Evolutionary conservation across 805 yeast genomes (phyloP).

Genomic region (Ogataea parapolymorpha): DNA sequence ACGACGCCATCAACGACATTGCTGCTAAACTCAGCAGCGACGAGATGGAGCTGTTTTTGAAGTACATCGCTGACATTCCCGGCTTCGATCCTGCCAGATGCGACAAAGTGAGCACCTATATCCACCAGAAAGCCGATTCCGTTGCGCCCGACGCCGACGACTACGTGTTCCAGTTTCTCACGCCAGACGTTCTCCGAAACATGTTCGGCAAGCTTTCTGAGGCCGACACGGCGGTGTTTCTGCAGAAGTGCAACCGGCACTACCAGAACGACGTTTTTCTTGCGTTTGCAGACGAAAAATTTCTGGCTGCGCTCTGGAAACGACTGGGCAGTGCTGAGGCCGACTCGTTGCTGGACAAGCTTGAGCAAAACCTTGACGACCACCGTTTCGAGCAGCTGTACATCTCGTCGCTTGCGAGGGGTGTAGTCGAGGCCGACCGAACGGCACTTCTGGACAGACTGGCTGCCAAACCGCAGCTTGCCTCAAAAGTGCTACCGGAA

Average conservation of each 20-base stretch:
- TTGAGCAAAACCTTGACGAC: slow-evolving; percentile 20
- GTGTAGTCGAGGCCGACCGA: slow-evolving; percentile 1
- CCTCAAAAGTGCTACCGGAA: slow-evolving; percentile 7
- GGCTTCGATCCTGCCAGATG: slow-evolving; percentile 23
- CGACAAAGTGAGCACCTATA: slow-evolving; percentile 18
- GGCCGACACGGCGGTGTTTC: slow-evolving; percentile 17
- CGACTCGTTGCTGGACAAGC: slow-evolving; percentile 15
- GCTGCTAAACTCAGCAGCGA: slow-evolving; percentile 29
- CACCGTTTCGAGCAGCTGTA: slow-evolving; percentile 14
- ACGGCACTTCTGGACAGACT: slow-evolving; percentile 4
- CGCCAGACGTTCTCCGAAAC: slow-evolving; percentile 32
- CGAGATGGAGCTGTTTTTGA: slow-evolving; percentile 11
- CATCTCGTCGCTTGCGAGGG: slow-evolving; percentile 9
- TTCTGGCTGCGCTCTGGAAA: slow-evolving; percentile 18
- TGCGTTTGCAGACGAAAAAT: slow-evolving; percentile 16
- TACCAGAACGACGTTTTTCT: slow-evolving; percentile 21
- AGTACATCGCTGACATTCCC: slow-evolving; percentile 11
- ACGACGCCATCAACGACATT: slow-evolving; percentile 35
- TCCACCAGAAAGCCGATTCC: slow-evolving; percentile 18
- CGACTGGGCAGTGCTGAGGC: neutral
- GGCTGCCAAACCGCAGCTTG: slow-evolving; percentile 1
- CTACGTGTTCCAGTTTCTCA: slow-evolving; percentile 32
- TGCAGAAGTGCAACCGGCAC: slow-evolving; percentile 23
- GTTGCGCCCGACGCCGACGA: slow-evolving; percentile 9
- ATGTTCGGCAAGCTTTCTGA: slow-evolving; percentile 31